Base-by-base conservation (phyloP, 345 rosid species). In the Ailanthus altissimus region DNA sequence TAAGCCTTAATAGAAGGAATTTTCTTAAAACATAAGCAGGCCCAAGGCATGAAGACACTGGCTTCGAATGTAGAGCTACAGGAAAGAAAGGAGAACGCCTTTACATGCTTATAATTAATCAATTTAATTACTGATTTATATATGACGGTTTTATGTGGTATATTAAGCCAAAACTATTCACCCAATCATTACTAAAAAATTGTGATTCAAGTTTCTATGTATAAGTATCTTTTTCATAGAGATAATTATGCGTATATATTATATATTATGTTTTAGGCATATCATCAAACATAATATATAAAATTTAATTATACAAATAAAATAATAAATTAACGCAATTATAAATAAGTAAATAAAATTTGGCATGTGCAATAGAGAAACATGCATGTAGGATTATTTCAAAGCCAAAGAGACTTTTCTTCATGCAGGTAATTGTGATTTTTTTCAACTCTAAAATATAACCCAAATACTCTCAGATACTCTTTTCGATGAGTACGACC, bases 1-100 rank as follows among this genome's bases (percentile, higher is more conserved):
- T 63, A 42, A 59, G 23, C 42, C 78, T 14, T 43, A 63, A 53
- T 54, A 67, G 73, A 25, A 79, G 74, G 78, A 79, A 83, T 77
- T 77, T 84, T 49, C 82, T 78, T 73, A 79, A 83, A 77, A 50
- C 81, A 75, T 77, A 81, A 57, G 83, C 78, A 82, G 50, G 78
- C 75, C 89, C 82, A 82, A 78, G 53, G 80, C 74, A 74, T 75
- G 46, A 65, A 50, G 83, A 81, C 88, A 83, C 62, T 62, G n/a
- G 77, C 84, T 76, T 84, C 79, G 83, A 81, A 84, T 75, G 70
- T 84, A 68, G 84, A 76, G 87, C 83, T 46, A 42, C 47, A n/a
- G 43, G 23, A 66, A 71, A 32, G n/a, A 83, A 58, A 74, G 73
- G 72, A 62, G 25, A 67, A n/a, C 13, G 28, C 78, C 67, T 49